A percentile compares a stretch with the other conserved stretches of the same genome.
These are phyloP conservation scores for Aureobasidium namibiae DNA, from an alignment of 2,329 filamentous ascomycete genomes.

Conservation along the genomic window DNA sequence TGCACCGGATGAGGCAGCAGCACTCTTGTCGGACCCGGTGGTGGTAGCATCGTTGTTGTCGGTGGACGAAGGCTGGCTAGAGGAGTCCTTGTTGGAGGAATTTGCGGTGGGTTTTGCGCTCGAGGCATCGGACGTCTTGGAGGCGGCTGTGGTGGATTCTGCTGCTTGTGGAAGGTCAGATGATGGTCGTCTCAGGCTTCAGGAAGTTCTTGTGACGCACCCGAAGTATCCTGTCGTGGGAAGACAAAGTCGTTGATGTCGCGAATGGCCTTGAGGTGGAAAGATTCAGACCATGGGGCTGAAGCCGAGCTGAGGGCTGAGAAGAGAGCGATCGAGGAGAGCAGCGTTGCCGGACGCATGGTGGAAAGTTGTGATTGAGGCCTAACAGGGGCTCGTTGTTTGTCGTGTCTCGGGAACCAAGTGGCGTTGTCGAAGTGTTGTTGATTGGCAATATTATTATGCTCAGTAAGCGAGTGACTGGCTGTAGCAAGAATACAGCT, in stretches of 20 bases:
- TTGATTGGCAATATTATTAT: background rate
- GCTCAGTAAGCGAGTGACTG: background rate
- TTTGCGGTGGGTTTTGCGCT: constrained; percentile 20
- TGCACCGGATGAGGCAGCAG: constrained; percentile 11
- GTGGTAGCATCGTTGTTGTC: constrained; percentile 14
- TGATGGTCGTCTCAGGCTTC: background rate
- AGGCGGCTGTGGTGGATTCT: constrained; percentile 9
- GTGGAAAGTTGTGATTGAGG: constrained; percentile 8
- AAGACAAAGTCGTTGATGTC: constrained; percentile 21
- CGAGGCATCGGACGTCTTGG: constrained; percentile 11
- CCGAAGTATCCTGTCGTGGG: constrained; percentile 19
- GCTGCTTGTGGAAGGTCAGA: constrained; percentile 13
- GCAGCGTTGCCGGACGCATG: constrained; percentile 27
- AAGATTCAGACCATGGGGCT: constrained; percentile 21
- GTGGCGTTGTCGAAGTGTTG: background rate
- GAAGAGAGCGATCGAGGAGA: constrained; percentile 23
- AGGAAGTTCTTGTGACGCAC: background rate
- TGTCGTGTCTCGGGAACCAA: background rate
- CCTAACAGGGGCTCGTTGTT: background rate
- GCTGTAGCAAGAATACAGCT: background rate
- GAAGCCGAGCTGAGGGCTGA: constrained; percentile 25
- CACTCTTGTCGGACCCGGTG: constrained; percentile 16
- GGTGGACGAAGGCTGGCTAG: background rate
- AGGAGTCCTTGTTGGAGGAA: constrained; percentile 6
- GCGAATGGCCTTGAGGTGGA: constrained; percentile 20